Base-by-base conservation (phyloP, 805 yeast species). In the Wickerhamiella vanderwaltii region DNA sequence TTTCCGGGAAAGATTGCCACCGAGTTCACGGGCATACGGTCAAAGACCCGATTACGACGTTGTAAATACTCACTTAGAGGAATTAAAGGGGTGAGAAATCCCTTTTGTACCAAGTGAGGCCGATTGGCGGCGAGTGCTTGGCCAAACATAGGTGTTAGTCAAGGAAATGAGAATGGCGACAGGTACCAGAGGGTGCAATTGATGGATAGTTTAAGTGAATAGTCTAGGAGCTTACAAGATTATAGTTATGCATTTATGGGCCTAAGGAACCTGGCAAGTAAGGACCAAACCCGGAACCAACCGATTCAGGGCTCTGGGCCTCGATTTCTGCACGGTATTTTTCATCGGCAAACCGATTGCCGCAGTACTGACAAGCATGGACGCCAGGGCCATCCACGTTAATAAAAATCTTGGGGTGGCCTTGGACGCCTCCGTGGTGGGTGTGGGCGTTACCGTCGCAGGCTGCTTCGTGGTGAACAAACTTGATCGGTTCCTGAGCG, bases 71-170 rank as follows among this genome's bases (percentile, higher is more conserved):
- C 98, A 40, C 71, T 41, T 0, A 95, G 86, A 2, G 83, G 64
- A 25, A 91, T 86, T 0, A 95, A 94, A 0, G 93, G 87, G 0
- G 97, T 87, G 20, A 91, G 55, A 50, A 83, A 80, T 5, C 96
- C 96, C 0, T 77, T 67, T 28, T 66, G 68, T 3, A 93, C 65
- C 41, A 82, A 57, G 48, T 77, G 76, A 0, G 94, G 93, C 43
- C 95, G 66, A 0, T 94, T 87, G 53, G 85, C 95, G 53, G 70
- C 73, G 11, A 84, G 64, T 0, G 97, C 91, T 61, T 88, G 98
- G 1, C 97, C 97, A 26, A 48, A 43, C 41, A 30, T 30, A 28
- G 17, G 28, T 13, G 12, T 13, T 6, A 16, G 15, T 23, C n/a
- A 22, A 9, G 20, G 34, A 17, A 12, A 17, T 30, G 18, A 15